Base-by-base conservation (phyloP, 805 yeast genomes). In the Wickerhamomyces alni region DNA sequence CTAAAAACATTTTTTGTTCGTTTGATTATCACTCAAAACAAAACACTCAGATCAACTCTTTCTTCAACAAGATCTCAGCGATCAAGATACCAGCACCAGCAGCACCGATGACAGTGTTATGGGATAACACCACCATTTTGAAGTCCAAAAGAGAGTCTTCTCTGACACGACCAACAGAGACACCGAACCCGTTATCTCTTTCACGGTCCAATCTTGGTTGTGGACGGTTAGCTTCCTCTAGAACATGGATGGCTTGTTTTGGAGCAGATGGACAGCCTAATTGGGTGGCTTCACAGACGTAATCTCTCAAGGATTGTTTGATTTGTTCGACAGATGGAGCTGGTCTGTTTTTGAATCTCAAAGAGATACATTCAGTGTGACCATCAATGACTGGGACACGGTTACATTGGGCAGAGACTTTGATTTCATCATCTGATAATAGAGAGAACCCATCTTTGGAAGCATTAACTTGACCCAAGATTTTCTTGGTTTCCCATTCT, bases 381-480 rank as follows among this genome's bases (percentile, higher is more conserved):
- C 99, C 99, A 61, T 93, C 99, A 44, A 88, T 82, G 45, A 93
- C 99, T 11, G 99, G 88, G 30, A 93, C 95, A 62, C 99, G 79
- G 66, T 87, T 93, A 66, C 99, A 88, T 60, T 93, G 96, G 27
- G 99, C 99, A 45, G 94, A 82, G 31, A 93, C 95, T 56, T 73
- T 81, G 61, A 91, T 67, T 54, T 87, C 87, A 25, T 80, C 80
- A 37, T 78, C 80, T 5, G 78, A 62, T 42, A 85, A 66, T 28
- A 78, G 65, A 13, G 70, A 69, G 49, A 87, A 76, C 17, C 75
- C 77, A 39, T 69, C 59, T 33, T 78, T 80, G 33, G 69, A 72
- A 1, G 53, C 55, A 39, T 77, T 71, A 28, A 80, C 54, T 26
- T 58, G 47, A 47, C 96, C 97, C 55, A 93, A 73, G 49, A 93